Percentiles rank a stretch among this genome's conserved stretches.
Conservation (phyloP, 164 flowering plant genomes). For the Vitis cinerea region DNA sequence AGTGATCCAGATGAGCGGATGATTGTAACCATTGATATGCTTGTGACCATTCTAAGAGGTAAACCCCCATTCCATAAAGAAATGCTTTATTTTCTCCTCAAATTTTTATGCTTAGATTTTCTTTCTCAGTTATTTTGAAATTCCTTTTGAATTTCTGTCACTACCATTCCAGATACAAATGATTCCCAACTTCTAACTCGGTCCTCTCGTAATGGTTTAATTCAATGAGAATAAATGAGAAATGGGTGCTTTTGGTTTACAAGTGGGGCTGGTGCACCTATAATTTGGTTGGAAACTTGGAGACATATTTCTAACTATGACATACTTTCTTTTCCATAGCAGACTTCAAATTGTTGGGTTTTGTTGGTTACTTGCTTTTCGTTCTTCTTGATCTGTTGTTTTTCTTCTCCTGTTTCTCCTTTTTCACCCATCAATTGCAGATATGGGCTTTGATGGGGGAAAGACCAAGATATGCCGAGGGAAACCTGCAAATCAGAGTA, state of each 20-base stretch:
- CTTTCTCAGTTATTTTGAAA: neutral
- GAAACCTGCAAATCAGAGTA: constrained; percentile 57
- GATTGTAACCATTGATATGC: constrained; percentile 38
- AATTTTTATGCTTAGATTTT: neutral
- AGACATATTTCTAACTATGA: too few relatives aligned
- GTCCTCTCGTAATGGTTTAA: neutral
- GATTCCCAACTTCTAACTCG: neutral
- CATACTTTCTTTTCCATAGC: neutral
- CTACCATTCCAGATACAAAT: neutral
- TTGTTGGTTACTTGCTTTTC: neutral
- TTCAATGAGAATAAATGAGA: neutral
- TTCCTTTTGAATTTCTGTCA: neutral
- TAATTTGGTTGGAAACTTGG: neutral
- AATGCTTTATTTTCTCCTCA: neutral
- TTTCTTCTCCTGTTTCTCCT: constrained; percentile 1
- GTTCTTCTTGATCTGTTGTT: neutral
- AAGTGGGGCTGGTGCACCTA: neutral
- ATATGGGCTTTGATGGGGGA: constrained; percentile 46
- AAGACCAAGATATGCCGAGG: constrained; percentile 47
- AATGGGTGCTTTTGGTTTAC: neutral
- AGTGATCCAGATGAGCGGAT: constrained; percentile 28
- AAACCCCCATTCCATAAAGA: neutral
- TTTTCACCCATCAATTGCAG: constrained; percentile 30
- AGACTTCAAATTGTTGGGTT: neutral
- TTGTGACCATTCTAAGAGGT: constrained; percentile 56